phyloP scores from a whole-genome alignment of 2,329 filamentous ascomycete genomes.

The Sporothrix brasiliensis region DNA sequence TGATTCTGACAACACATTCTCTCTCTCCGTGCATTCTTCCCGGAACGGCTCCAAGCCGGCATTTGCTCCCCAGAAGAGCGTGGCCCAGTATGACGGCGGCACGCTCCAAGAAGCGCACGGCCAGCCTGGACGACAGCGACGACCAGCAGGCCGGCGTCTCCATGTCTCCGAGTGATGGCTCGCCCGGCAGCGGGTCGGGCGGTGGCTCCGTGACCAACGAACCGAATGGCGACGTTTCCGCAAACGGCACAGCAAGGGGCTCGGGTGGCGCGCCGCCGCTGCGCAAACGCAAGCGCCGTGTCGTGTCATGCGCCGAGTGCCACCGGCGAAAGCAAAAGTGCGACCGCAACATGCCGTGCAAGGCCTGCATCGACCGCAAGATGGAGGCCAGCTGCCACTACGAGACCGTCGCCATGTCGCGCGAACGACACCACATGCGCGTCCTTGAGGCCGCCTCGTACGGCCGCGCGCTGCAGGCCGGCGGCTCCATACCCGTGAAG shows the following conservation, averaged over 20 bases:
- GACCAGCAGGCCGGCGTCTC: not conserved
- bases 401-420: slow-evolving; percentile 54
- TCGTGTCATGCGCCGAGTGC: slow-evolving; percentile 67
- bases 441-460: slow-evolving; percentile 34
- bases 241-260: not conserved
- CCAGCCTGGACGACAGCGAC: slow-evolving; percentile 22
- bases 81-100: slow-evolving; percentile 27
- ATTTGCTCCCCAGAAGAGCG: not conserved
- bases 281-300: slow-evolving; percentile 61
- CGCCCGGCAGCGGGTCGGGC: not conserved
- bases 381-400: slow-evolving; percentile 61
- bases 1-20: not conserved
- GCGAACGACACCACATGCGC: slow-evolving; percentile 42
- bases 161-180: not conserved
- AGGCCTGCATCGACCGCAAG: slow-evolving; percentile 61
- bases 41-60: not conserved
- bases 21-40: not conserved
- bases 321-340: slow-evolving; percentile 68
- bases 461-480: slow-evolving; percentile 35
- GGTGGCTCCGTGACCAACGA: slow-evolving; percentile 7
- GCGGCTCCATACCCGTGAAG: slow-evolving; percentile 48
- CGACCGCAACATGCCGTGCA: slow-evolving; percentile 62
- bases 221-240: slow-evolving; percentile 5
- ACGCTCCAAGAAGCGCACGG: slow-evolving; percentile 31
- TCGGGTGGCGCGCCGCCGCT: slow-evolving; percentile 43